Evolutionary conservation across 305 asterid genomes (phyloP), one percentile per base, ranked within the genome.

Genomic region (Plantago coronopus): DNA sequence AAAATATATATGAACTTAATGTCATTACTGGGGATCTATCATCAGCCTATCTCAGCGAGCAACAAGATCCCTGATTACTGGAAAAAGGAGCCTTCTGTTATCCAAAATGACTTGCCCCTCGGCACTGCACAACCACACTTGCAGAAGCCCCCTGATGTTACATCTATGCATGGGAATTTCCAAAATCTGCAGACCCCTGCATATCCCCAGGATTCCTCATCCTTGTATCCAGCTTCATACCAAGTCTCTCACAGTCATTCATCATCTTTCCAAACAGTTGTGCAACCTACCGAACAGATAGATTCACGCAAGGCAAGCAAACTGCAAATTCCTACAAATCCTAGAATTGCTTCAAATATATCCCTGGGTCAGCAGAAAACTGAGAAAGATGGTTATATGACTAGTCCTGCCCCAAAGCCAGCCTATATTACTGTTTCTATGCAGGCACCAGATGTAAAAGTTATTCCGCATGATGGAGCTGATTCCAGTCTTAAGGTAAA

Each of bases 321-420:
- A 72, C 18, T 88, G 74, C 99, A 94, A 78, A 90, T 94, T 68
- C 96, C 96, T 10, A 90, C 95, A 67, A 94, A 94, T 78, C 97
- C 97, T 59, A 88, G 95, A 83, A 90, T 94, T 75, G 83, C 88
- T 79, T 72, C 96, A 51, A 89, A 69, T 74, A 58, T 85, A 70
- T 74, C 81, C 61, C 57, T 43, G 70, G 74, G 79, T 73, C 53
- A 73, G 57, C 74, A 80, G 46, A 90, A 81, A 77, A 71, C 67
- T 46, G 94, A 90, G 56, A 85, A 79, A 76, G 94, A 83, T 61
- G 65, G 68, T 69, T 66, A 83, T 61, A 46, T 75, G 69, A 57
- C 69, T 57, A 71, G 55, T 72, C 59, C 79, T 50, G 68, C 71
- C 22, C 69, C 79, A 63, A 84, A 80, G 73, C 99, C 97, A 60